Evolutionary conservation across 345 rosid species (phyloP), one percentile per base, ranked within the genome.

Genomic region (Cardamine chenopodiifolia): DNA sequence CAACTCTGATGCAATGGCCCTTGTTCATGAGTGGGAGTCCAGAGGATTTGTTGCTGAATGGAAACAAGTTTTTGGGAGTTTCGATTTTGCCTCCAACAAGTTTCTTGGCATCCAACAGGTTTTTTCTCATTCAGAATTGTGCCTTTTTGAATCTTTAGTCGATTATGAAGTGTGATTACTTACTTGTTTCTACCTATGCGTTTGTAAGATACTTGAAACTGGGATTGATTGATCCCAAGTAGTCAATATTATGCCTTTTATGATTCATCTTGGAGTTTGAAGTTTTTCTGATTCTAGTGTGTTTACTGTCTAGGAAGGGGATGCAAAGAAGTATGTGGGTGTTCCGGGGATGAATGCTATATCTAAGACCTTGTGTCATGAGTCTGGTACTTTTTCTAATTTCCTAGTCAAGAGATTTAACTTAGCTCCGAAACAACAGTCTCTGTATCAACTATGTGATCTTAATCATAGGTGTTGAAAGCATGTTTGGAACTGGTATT

Each of bases 291-390:
- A 19, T 50, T 13, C 25, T 14, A 5, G 45, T 20, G 49, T 73
- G 45, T n/a, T 22, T 15, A 71, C 37, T 22, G 14, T 82, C 45
- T 74, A 92, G 98, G 92, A 81, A 79, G 88, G 66, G 54, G 32
- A 58, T 34, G 82, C 52, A 66, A 92, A 84, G 71, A 92, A 81
- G 80, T 88, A 86, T 70, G 93, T 92, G 32, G 95, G 96, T 55
- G 80, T 88, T 28, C 96, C 96, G 0, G 90, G 91, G 76, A 90
- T 92, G 96, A 90, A 92, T 77, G 82, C 98, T 31, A 80, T 90
- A 55, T 84, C 89, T 72, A 83, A 68, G 78, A 84, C 94, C 74
- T 77, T 90, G 62, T 87, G 93, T 81, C 47, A 56, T 48, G 86
- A 90, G 49, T 86, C 83, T 2, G 95, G 95, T 92, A 76, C 64